phyloP scores from a whole-genome alignment of 371 early-diverging fungal species.

The Mucor mucedo region DNA sequence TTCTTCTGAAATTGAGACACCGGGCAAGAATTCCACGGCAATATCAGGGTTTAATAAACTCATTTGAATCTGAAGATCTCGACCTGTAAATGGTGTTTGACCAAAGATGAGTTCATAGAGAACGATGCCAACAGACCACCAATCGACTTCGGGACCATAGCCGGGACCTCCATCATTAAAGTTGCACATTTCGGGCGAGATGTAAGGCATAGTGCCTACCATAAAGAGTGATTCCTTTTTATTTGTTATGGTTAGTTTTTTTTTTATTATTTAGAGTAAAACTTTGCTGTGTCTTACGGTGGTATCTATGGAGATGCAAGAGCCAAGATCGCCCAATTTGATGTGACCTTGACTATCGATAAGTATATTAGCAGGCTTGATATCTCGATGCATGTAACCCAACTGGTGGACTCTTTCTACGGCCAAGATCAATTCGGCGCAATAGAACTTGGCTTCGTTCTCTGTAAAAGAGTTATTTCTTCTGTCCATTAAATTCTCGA shows the following conservation, averaged over 20 bases:
- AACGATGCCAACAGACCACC: conserved; percentile 99
- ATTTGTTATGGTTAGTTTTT: neutral
- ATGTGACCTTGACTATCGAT: conserved; percentile 79
- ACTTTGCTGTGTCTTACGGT: conserved; percentile 33
- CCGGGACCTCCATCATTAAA: conserved; percentile 51
- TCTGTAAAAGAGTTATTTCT: conserved; percentile 75
- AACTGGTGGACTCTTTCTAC: conserved; percentile 90
- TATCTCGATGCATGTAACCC: conserved; percentile 94
- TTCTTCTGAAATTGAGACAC: conserved; percentile 66
- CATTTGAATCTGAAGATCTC: conserved; percentile 84
- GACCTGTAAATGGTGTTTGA: conserved; percentile 23
- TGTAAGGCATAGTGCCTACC: conserved; percentile 96
- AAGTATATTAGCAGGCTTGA: conserved; percentile 84
- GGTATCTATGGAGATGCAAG: conserved; percentile 54
- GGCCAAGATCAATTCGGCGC: conserved; percentile 93
- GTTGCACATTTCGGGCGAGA: conserved; percentile 89
- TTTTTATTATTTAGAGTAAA: neutral
- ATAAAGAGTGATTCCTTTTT: conserved; percentile 15
- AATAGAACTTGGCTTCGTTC: conserved; percentile 93
- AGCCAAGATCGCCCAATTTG: conserved; percentile 94
- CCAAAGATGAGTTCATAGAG: conserved; percentile 89
- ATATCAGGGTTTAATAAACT: conserved; percentile 79
- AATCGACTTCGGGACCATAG: conserved; percentile 96
- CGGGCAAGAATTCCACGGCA: conserved; percentile 65
- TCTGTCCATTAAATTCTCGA: conserved; percentile 91